Conservation (phyloP, 1,139 yeast genomes). For the Yamadazyma triangularis region DNA sequence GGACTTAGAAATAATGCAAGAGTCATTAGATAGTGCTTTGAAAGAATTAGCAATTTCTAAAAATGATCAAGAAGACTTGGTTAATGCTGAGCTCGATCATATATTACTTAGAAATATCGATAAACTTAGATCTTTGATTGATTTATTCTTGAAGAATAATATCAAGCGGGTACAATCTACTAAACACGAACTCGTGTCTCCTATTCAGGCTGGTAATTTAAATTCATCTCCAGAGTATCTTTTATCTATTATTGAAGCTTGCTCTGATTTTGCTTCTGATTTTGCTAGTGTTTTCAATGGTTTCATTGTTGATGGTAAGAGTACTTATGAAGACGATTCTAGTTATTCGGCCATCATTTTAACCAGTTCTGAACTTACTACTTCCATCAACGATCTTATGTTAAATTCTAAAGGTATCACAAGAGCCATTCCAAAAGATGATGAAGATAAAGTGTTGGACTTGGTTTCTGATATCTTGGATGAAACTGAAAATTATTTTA, state of each 20-base stretch:
- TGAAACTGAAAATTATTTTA: conserved; percentile 60
- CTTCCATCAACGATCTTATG: conserved; percentile 61
- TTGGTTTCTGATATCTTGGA: conserved; percentile 57
- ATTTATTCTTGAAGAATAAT: conserved; percentile 67
- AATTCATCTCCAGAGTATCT: conserved; percentile 73
- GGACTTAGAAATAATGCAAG: conserved; percentile 76
- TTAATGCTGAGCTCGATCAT: conserved; percentile 57
- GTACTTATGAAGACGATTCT: conserved; percentile 50
- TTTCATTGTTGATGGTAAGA: conserved; percentile 72
- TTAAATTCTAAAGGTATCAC: conserved; percentile 68
- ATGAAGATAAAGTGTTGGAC: conserved; percentile 48
- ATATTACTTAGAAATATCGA: conserved; percentile 47
- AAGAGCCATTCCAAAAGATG: conserved; percentile 48
- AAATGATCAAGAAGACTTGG: conserved; percentile 49
- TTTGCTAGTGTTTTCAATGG: conserved; percentile 78
- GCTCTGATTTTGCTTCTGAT: conserved; percentile 71
- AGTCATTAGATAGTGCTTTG: conserved; percentile 73
- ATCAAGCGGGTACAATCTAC: conserved; percentile 72
- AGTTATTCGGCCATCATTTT: conserved; percentile 53
- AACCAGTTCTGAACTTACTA: conserved; percentile 63
- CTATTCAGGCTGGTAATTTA: conserved; percentile 81
- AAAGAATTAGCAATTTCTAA: conserved; percentile 55
- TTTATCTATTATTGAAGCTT: conserved; percentile 65
- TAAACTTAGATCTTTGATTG: conserved; percentile 57
- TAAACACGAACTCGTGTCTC: conserved; percentile 66